phyloP scores from a whole-genome alignment of 495 filamentous ascomycete genomes.

The Tuber umbilicatum region DNA sequence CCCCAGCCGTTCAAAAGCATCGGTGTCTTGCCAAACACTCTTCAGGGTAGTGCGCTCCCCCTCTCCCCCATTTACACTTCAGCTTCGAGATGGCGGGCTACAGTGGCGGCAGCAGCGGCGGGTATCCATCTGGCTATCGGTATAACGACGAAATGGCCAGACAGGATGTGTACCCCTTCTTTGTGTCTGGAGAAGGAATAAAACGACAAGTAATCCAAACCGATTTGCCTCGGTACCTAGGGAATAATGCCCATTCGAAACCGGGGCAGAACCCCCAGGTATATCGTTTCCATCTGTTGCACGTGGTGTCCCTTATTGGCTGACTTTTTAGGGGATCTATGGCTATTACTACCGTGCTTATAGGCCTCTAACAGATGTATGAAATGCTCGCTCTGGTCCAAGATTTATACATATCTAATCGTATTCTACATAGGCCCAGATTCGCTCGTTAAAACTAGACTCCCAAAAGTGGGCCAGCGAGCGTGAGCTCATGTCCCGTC shows the following conservation, averaged over 20 bases:
- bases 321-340: constrained; percentile 13
- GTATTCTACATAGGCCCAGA: constrained; percentile 22
- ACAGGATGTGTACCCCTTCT: constrained; percentile 16
- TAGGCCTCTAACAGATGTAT: constrained; percentile 34
- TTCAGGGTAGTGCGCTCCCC: not conserved
- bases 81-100: not conserved
- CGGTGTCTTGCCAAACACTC: not conserved
- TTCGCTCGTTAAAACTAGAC: constrained; percentile 28
- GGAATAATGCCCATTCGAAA: constrained; percentile 30
- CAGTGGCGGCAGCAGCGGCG: not conserved
- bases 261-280: constrained; percentile 15
- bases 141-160: not conserved
- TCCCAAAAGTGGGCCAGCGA: constrained; percentile 26
- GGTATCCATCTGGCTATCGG: not conserved
- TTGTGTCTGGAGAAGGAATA: constrained; percentile 32
- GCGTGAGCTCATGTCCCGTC: constrained; percentile 7
- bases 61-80: not conserved
- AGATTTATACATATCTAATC: constrained; percentile 12
- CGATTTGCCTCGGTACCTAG: constrained; percentile 35
- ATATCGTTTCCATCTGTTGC: constrained; percentile 2
- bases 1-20: not conserved
- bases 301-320: not conserved
- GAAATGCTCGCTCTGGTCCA: not conserved
- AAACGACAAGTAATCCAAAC: constrained; percentile 33
- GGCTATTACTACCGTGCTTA: constrained; percentile 32